These are phyloP conservation scores for Thelephora terrestris DNA, from an alignment of 1,284 basidiomycete genomes.

Conservation along the genomic window DNA sequence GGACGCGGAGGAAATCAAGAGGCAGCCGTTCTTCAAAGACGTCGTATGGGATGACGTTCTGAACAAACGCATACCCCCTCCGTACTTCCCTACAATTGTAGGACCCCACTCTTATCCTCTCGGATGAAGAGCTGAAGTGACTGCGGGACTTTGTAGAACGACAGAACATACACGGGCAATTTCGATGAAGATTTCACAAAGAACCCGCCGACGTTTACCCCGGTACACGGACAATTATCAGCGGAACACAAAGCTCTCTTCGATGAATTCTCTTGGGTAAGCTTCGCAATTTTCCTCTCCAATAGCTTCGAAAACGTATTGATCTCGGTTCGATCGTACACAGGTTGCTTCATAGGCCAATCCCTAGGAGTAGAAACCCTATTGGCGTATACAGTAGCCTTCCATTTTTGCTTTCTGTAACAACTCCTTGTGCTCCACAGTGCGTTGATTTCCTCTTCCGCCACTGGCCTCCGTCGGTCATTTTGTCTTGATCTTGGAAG, in stretches of 20 bases:
- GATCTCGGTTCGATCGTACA: not conserved
- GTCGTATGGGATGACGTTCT: conserved; percentile 94
- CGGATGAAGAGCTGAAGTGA: conserved; percentile 9
- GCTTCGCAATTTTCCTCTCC: conserved; percentile 5
- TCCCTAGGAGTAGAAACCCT: conserved; percentile 29
- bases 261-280: conserved; percentile 89
- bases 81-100: conserved; percentile 95
- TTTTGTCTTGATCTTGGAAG: conserved; percentile 46
- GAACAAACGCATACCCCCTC: conserved; percentile 92
- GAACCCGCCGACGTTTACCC: conserved; percentile 95
- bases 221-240: conserved; percentile 93
- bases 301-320: no score
- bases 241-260: conserved; percentile 91
- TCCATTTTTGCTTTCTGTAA: conserved; percentile 18
- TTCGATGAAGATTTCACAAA: conserved; percentile 97
- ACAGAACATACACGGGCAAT: conserved; percentile 76
- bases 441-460: no score
- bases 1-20: conserved; percentile 97
- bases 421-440: no score
- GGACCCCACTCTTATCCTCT: conserved; percentile 18
- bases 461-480: conserved; percentile 20
- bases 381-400: conserved; percentile 1
- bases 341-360: conserved; percentile 71
- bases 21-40: conserved; percentile 97
- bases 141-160: conserved; percentile 42